Evolutionary conservation across 2,329 filamentous ascomycete genomes (phyloP).

Genomic region (Diaporthe sp.): DNA sequence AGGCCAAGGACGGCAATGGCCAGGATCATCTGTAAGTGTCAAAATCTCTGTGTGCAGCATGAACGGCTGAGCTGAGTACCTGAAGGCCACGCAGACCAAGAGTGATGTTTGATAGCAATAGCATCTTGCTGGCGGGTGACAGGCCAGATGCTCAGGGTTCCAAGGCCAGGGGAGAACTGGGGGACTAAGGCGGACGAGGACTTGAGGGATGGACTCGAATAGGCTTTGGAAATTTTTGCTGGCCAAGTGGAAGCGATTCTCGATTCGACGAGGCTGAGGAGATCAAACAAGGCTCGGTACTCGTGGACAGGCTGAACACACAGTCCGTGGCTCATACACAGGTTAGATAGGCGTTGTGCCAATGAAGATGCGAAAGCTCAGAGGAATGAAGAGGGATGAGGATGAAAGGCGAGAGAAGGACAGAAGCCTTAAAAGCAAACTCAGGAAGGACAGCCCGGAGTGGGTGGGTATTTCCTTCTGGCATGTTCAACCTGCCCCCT

Average conservation of each 20-base stretch:
- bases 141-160: neutral
- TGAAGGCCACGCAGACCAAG: slow-evolving; percentile 13
- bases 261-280: neutral
- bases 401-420: no score
- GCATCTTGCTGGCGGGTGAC: slow-evolving; percentile 3
- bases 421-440: neutral
- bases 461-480: neutral
- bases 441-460: neutral
- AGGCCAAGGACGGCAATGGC: neutral
- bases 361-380: neutral
- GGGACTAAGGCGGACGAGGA: neutral
- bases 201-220: neutral
- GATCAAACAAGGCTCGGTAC: neutral
- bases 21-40: neutral
- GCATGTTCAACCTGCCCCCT: neutral
- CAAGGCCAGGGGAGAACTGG: neutral
- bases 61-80: neutral
- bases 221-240: neutral
- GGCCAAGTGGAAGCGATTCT: neutral
- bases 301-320: neutral
- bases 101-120: slow-evolving; percentile 7
- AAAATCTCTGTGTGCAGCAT: neutral
- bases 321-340: neutral
- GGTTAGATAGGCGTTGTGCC: neutral
- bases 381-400: no score